Base-by-base conservation (phyloP, 805 yeast species). In the Starmera pachycereana region DNA sequence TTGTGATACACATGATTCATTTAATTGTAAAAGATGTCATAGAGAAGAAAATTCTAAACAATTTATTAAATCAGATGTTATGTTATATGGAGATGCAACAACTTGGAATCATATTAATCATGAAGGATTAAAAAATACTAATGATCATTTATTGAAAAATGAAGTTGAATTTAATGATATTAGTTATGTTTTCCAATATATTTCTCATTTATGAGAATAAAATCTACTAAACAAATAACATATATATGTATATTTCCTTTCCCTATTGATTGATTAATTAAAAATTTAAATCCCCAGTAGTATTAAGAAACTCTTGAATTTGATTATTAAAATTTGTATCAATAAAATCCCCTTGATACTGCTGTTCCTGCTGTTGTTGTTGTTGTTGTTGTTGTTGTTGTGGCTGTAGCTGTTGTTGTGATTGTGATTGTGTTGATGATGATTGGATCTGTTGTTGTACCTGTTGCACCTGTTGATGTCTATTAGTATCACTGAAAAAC, bases 51-150 rank as follows among this genome's bases (percentile, higher is more conserved):
- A 62, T 12, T 83, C 79, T 0, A 66, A 65, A 36, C 98, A 92
- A 62, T 45, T 62, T 28, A 52, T 66, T 5, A 78, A 73, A 48
- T 72, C 96, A 0, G 75, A 79, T 0, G 94, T 95, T 0, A 89
- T 92, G 96, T 63, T 92, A 29, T 92, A 92, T 56, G 98, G 98
- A 47, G 98, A 92, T 61, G 85, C 97, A 0, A 92, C 97, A 0
- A 80, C 97, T 0, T 90, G 98, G 98, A 90, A 92, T 57, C 98
- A 92, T 63, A 68, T 85, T 42, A 73, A 79, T 44, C 84, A 72
- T 44, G 71, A 66, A 4, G 76, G 72, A 2, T 65, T 92, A 53
- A 63, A 58, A 25, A 61, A 63, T 29, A 84, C 89, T 16, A 84
- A 87, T 50, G 98, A 92, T 55, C 71, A 75, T 44, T 63, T 92